phyloP scores from a whole-genome alignment of 768 basidiomycete species.

The Dendrothele bispora region DNA sequence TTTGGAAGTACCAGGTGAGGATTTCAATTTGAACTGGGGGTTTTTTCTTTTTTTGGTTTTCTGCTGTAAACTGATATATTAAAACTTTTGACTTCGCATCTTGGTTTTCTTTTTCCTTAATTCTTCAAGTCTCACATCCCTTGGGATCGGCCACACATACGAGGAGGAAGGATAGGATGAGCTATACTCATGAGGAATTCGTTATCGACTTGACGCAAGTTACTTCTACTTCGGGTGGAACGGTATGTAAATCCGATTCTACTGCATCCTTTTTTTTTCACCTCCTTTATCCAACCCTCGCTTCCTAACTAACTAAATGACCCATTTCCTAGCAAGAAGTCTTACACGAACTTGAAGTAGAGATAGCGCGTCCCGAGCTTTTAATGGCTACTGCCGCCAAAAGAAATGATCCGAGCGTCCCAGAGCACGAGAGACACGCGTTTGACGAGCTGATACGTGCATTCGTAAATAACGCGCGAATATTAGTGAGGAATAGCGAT shows the following conservation, averaged over 20 bases:
- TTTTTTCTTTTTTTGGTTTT: background rate
- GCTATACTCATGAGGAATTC: constrained; percentile 93
- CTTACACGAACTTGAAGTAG: constrained; percentile 89
- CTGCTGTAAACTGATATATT: background rate
- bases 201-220: constrained; percentile 95
- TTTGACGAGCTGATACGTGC: constrained; percentile 93
- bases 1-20: constrained; percentile 83
- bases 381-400: constrained; percentile 71
- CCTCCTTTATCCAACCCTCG: background rate
- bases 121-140: constrained; percentile 58
- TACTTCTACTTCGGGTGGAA: constrained; percentile 46
- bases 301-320: constrained; percentile 4
- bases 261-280: background rate
- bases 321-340: constrained; percentile 47
- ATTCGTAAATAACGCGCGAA: constrained; percentile 91
- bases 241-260: constrained; percentile 43
- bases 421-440: constrained; percentile 65
- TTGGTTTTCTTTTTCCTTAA: background rate
- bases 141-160: constrained; percentile 59
- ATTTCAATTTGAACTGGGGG: background rate
- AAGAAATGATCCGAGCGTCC: constrained; percentile 57
- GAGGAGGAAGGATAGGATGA: constrained; percentile 86
- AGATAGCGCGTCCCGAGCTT: constrained; percentile 71
- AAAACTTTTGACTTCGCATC: background rate
- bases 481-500: constrained; percentile 85